Base-by-base conservation (phyloP, 2,329 filamentous ascomycete genomes). In the Arthrinium phaeospermum region DNA sequence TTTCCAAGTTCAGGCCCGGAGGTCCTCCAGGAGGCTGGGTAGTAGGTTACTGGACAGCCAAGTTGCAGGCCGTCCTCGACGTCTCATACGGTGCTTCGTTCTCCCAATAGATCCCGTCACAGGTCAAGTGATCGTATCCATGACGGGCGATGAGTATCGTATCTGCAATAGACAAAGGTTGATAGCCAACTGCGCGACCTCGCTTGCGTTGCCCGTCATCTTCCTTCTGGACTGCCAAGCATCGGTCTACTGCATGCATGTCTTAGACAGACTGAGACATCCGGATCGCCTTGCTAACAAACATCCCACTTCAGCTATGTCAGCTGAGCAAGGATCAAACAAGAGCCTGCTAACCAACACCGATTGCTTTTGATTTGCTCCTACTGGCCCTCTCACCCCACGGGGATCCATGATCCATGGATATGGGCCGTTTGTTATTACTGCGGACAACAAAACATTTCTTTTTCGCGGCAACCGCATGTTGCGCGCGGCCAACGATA, bases 231-330 rank as follows among this genome's bases (percentile, higher is more conserved):
- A n/a, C 46, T 22, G 45, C 34, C 69, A 72, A 61, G 49, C 69
- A 53, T 44, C 14, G 46, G n/a, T 41, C 67, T 71, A 53, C 72
- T 70, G 72, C 72, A 73, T 73, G 72, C 46, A 71, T 71, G 72
- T 73, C 72, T 73, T 19, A 73, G 72, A 73, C 72, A 71, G 41
- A 61, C 41, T 46, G 67, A 68, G 45, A 68, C 67, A 47, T 47
- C 6, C 70, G 57, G 61, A 46, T 71, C 67, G 72, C 70, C 72
- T 64, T 70, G 67, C 53, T 44, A 45, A 44, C 57, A 64, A 61
- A 61, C 16, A 64, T 47, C 69, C 53, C 49, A 47, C 53, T 64
- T 73, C 49, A 70, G 72, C 72, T 73, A 46, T 64, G 41, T 73
- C 72, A 73, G 72, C 72, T 71, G 67, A 67, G 53, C 72, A 73